These are phyloP conservation scores for Alternaria postmessia DNA, from an alignment of 2,329 filamentous ascomycete species.

Conservation along the genomic window DNA sequence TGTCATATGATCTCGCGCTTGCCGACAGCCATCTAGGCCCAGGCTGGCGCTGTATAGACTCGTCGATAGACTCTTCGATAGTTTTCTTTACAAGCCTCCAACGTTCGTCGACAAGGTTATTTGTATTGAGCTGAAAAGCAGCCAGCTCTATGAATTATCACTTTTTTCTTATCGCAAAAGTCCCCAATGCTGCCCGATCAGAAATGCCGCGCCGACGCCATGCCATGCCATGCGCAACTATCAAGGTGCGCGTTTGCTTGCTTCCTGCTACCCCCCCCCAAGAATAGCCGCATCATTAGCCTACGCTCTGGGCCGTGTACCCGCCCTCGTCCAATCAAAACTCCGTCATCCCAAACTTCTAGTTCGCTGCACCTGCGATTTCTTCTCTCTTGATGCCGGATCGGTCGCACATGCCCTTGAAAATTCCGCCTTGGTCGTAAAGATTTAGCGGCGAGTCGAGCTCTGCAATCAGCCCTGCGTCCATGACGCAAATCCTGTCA, in stretches of 20 bases:
- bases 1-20: conserved; percentile 7
- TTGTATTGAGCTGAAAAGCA: not conserved
- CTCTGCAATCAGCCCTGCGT: conserved; percentile 85
- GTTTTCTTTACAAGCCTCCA: not conserved
- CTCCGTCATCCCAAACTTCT: not conserved
- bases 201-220: conserved; percentile 32
- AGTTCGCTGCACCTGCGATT: conserved; percentile 45
- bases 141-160: not conserved
- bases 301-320: conserved; percentile 23
- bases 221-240: conserved; percentile 26
- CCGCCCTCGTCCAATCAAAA: conserved; percentile 12
- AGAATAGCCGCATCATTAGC: conserved; percentile 22
- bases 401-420: conserved; percentile 87
- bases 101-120: not conserved
- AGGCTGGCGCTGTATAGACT: not conserved
- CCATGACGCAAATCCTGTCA: conserved; percentile 97
- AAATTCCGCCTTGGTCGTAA: conserved; percentile 79
- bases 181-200: conserved; percentile 9
- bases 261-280: conserved; percentile 5
- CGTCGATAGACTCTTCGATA: conserved; percentile 3
- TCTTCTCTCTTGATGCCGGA: conserved; percentile 73
- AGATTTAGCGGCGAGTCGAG: conserved; percentile 78
- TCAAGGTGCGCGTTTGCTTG: conserved; percentile 10
- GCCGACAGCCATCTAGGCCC: conserved; percentile 4
- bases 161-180: conserved; percentile 1